Evolutionary conservation across 495 filamentous ascomycete species (phyloP).

Genomic region (Jackrogersella minutella): DNA sequence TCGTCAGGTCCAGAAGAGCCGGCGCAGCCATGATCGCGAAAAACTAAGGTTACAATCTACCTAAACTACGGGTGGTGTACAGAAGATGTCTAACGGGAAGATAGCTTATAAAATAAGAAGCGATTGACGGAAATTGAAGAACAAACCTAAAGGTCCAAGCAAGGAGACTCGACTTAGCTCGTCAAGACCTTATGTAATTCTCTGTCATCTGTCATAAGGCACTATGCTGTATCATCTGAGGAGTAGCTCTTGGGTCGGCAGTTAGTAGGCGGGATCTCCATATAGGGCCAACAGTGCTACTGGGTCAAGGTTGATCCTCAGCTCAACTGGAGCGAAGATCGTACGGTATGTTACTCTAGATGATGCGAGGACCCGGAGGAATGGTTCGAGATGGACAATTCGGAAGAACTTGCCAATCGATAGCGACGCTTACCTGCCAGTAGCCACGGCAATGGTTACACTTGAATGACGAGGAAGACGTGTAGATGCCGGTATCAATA

Average conservation of each 20-base stretch:
- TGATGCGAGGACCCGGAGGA: conserved; percentile 5
- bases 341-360: background rate
- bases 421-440: background rate
- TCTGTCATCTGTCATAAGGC: conserved; percentile 22
- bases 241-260: conserved; percentile 31
- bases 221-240: conserved; percentile 8
- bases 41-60: background rate
- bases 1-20: conserved; percentile 72
- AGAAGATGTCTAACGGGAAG: background rate
- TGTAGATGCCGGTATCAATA: background rate
- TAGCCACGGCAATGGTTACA: conserved; percentile 1
- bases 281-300: background rate
- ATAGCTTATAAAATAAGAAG: background rate
- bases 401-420: background rate
- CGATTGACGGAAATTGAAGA: background rate
- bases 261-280: conserved; percentile 25
- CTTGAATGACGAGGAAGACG: background rate
- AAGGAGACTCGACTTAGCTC: background rate
- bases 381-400: background rate
- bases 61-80: background rate
- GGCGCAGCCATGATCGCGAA: conserved; percentile 17
- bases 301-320: conserved; percentile 37
- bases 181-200: conserved; percentile 33
- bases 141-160: background rate
- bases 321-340: background rate